phyloP scores from a whole-genome alignment of 441 rosid species.

The Hura crepitans region DNA sequence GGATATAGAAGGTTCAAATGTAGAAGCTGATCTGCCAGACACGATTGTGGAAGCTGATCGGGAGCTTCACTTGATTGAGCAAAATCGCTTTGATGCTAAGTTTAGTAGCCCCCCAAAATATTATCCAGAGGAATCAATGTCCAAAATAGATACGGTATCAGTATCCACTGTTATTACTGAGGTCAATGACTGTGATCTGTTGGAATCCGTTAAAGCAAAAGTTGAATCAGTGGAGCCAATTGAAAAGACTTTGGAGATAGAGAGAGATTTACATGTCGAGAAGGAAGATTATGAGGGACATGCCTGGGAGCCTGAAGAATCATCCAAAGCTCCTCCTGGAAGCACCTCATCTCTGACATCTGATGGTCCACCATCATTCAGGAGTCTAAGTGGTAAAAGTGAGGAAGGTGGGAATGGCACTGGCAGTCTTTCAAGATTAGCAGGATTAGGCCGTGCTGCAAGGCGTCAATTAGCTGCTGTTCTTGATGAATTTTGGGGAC shows the following conservation, averaged over 20 bases:
- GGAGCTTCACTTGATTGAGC: constrained; percentile 42
- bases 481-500: constrained; percentile 97
- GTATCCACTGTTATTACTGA: constrained; percentile 33
- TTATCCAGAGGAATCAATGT: constrained; percentile 32
- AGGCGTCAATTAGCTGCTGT: constrained; percentile 69
- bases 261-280: constrained; percentile 35
- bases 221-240: constrained; percentile 37
- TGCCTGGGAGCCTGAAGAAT: constrained; percentile 66
- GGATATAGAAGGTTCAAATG: constrained; percentile 37
- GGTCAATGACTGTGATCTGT: constrained; percentile 31
- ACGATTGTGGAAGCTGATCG: constrained; percentile 49
- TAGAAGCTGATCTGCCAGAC: constrained; percentile 50
- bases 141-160: constrained; percentile 20
- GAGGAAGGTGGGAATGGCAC: constrained; percentile 81
- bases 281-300: constrained; percentile 62
- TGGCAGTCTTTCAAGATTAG: constrained; percentile 92
- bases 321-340: constrained; percentile 43
- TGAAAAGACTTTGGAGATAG: constrained; percentile 52
- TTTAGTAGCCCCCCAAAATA: constrained; percentile 19
- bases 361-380: constrained; percentile 81
- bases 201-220: constrained; percentile 36
- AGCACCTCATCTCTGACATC: constrained; percentile 41
- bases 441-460: constrained; percentile 96
- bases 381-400: constrained; percentile 71
- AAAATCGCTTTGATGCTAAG: constrained; percentile 31